phyloP scores from a whole-genome alignment of 805 yeast species.

The Kuraishia ogatae region DNA sequence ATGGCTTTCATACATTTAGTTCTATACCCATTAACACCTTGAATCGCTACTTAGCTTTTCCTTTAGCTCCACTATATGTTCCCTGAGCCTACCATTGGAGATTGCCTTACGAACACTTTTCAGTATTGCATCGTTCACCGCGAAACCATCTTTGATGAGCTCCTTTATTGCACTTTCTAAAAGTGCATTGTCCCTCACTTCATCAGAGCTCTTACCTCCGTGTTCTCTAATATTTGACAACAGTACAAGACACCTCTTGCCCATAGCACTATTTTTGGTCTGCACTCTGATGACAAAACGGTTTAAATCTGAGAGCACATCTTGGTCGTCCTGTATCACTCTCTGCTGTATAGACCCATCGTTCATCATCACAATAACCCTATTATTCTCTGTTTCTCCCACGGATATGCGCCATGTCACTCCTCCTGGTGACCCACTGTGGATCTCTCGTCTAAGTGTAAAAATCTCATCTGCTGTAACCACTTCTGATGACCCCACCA shows the following conservation, averaged over 20 bases:
- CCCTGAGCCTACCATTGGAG: constrained; percentile 16
- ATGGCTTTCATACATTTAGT: background rate
- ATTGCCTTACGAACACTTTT: constrained; percentile 14
- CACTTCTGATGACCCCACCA: constrained; percentile 14
- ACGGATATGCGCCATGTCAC: constrained; percentile 8
- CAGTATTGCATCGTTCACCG: constrained; percentile 12
- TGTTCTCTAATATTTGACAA: constrained; percentile 6
- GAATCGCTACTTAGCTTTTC: constrained; percentile 17
- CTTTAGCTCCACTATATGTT: constrained; percentile 17
- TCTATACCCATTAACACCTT: constrained; percentile 2
- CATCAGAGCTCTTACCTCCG: constrained; percentile 6
- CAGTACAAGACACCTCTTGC: constrained; percentile 8
- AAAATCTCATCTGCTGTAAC: constrained; percentile 21
- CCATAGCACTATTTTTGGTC: constrained; percentile 13
- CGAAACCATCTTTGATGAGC: constrained; percentile 13
- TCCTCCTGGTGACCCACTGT: constrained; percentile 1
- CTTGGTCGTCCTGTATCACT: constrained; percentile 20
- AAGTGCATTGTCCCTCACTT: constrained; percentile 8
- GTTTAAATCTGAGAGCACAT: constrained; percentile 15
- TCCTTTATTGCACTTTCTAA: constrained; percentile 14
- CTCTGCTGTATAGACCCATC: constrained; percentile 9
- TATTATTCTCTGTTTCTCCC: constrained; percentile 9
- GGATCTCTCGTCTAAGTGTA: constrained; percentile 6
- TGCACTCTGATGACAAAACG: constrained; percentile 17
- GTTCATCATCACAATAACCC: constrained; percentile 9